Evolutionary conservation across 768 basidiomycete genomes (phyloP).

Genomic region (Rhodosporidiobolus odoratus): DNA sequence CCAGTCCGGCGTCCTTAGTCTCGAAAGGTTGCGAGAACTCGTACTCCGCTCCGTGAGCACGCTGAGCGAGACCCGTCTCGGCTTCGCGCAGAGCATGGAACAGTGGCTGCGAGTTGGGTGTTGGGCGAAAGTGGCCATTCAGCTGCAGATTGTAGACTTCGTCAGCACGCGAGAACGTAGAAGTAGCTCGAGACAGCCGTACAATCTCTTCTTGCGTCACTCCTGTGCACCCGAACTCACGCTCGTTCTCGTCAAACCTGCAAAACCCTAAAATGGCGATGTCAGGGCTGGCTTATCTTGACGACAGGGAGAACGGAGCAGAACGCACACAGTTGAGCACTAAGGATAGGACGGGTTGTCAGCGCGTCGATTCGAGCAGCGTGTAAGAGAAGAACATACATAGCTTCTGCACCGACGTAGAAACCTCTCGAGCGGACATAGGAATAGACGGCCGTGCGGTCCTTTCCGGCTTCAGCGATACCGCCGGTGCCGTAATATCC

Average conservation of each 20-base stretch:
- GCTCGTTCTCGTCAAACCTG: slow-evolving; percentile 32
- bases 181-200: background rate
- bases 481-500: slow-evolving; percentile 40
- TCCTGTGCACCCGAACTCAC: slow-evolving; percentile 11
- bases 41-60: slow-evolving; percentile 13
- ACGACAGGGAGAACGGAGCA: too few relatives aligned
- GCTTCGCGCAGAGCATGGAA: slow-evolving; percentile 37
- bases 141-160: background rate
- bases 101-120: slow-evolving; percentile 23
- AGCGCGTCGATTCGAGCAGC: background rate
- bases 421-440: slow-evolving; percentile 36
- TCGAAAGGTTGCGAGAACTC: slow-evolving; percentile 15
- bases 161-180: background rate
- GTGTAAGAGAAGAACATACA: background rate
- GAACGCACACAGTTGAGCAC: slow-evolving; percentile 26
- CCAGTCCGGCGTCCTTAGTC: background rate
- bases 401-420: slow-evolving; percentile 38
- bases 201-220: slow-evolving; percentile 14
- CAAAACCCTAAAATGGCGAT: too few relatives aligned
- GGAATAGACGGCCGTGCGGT: slow-evolving; percentile 31
- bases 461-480: slow-evolving; percentile 34
- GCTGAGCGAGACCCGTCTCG: slow-evolving; percentile 39
- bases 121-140: slow-evolving; percentile 38
- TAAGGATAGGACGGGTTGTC: background rate
- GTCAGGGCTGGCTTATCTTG: too few relatives aligned